Base-by-base conservation (phyloP, 441 rosid genomes). In the Biscutella laevigata region DNA sequence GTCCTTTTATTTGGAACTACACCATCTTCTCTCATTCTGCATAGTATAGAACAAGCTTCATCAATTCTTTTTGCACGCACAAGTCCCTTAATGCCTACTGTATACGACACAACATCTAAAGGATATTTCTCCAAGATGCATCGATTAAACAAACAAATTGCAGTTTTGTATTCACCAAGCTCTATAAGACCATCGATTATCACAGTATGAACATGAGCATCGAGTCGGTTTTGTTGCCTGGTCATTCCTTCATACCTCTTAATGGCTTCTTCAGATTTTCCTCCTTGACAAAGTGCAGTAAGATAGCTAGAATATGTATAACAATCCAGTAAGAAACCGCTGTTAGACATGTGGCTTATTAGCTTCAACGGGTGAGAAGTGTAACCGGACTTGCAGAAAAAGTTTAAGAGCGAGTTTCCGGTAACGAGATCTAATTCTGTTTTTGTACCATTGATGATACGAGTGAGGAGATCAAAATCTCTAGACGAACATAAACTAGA, bases 121-220 rank as follows among this genome's bases (percentile, higher is more conserved):
- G 74, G 65, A 55, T 61, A 64, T 41, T 74, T 71, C 64, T 82
- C 53, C 53, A 26, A 5, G 10, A 70, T 9, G 32, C 79, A 84
- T 57, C 53, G 55, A 41, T 68, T 67, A 65, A 86, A 78, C 70
- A 79, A 65, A 48, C 35, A 45, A n/a, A 76, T 45, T 29, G 92
- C 89, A 7, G n/a, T 62, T 41, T 48, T 26, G 71, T 43, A 77
- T 48, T 68, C 44, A 22, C 82, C 82, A 49, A 16, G 62, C 68
- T 61, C 70, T 16, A 81, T 58, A 43, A 83, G 85, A 71, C 73
- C 58, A 66, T 73, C 69, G 2, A 86, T 56, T 1, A 86, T 52
- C 5, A 61, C 57, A 6, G 92, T 76, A 65, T 83, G 95, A 53
- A 81, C 74, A 65, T 72, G 82, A 59, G 87, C 78, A 67, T 83